Base-by-base conservation (phyloP, 78 protist species). In the Pelomyxa schiedti region DNA sequence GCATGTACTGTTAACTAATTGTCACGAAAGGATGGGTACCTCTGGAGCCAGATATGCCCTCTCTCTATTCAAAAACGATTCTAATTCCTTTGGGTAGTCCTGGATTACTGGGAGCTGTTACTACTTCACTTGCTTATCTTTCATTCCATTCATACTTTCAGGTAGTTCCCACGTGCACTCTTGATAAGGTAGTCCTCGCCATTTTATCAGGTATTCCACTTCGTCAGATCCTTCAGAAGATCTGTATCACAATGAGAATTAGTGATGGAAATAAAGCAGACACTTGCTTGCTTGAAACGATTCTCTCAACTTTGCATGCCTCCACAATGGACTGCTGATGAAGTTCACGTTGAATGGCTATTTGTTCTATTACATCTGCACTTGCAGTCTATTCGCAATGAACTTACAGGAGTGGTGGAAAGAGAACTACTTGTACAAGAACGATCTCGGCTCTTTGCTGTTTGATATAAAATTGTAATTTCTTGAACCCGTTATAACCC, bases 141-240 rank as follows among this genome's bases (percentile, higher is more conserved):
- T 78, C 58, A 4, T 68, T 0, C 32, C 66, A 22, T 29, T 36
- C 41, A 82, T 82, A 22, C 72, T 82, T 41, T 83, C 80, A 2
- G 88, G 82, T 42, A 67, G 39, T 74, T 93, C 96, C 97, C 97
- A 94, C 3, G 97, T 93, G 29, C 82, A 78, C 7, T 76, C 83
- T 22, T 63, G 79, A 64, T 93, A 94, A 9, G 86, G 76, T 24
- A 85, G 66, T 0, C 77, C 76, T 3, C 8, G 4, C 96, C 96
- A 94, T 80, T 94, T 94, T 73, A 82, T 79, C 16, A 93, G 39
- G 71, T 88, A 93, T 53, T 82, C 81, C 4, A 41, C 6, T 22
- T 36, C 80, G 4, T 74, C 37, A 37, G 41, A n/a, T n/a, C n/a
- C n/a, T n/a, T n/a, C n/a, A n/a, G n/a, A n/a, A 58, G 42, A 7